Percentiles rank a stretch among this genome's conserved stretches.
These are phyloP conservation scores for Blepharisma japonicum DNA, from an alignment of 73 alveolate species.

Conservation along the genomic window DNA sequence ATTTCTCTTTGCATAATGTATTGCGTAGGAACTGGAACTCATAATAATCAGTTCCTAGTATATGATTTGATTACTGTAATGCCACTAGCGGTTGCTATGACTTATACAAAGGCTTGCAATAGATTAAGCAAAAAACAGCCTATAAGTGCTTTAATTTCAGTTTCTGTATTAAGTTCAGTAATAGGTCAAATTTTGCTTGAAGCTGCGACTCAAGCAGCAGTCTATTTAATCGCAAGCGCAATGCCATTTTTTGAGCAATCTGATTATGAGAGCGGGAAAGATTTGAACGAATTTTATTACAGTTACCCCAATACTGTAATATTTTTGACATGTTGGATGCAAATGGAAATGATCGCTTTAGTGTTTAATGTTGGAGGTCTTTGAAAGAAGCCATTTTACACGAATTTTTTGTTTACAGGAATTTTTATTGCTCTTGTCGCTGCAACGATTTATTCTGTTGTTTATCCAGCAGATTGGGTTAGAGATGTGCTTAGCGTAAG, in stretches of 20 bases:
- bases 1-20: slow-evolving; percentile 45
- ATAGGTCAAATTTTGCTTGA: slow-evolving; percentile 4
- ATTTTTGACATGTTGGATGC: slow-evolving; percentile 60
- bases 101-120: neutral
- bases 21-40: neutral
- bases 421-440: neutral
- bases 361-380: slow-evolving; percentile 87
- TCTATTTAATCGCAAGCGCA: slow-evolving; percentile 15
- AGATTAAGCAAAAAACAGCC: slow-evolving; percentile 16
- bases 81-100: slow-evolving; percentile 2
- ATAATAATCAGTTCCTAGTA: neutral
- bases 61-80: slow-evolving; percentile 15
- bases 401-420: slow-evolving; percentile 58
- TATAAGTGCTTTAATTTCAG: slow-evolving; percentile 18
- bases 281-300: neutral
- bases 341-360: slow-evolving; percentile 65
- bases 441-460: neutral
- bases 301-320: slow-evolving; percentile 22
- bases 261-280: slow-evolving; percentile 29
- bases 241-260: slow-evolving; percentile 16
- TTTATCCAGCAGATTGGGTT: neutral
- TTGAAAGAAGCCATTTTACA: slow-evolving; percentile 84
- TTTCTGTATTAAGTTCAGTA: slow-evolving; percentile 1
- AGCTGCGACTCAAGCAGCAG: slow-evolving; percentile 31
- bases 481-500: neutral